Evolutionary conservation across 768 basidiomycete species (phyloP).

Genomic region (Hygrocybe punicea): DNA sequence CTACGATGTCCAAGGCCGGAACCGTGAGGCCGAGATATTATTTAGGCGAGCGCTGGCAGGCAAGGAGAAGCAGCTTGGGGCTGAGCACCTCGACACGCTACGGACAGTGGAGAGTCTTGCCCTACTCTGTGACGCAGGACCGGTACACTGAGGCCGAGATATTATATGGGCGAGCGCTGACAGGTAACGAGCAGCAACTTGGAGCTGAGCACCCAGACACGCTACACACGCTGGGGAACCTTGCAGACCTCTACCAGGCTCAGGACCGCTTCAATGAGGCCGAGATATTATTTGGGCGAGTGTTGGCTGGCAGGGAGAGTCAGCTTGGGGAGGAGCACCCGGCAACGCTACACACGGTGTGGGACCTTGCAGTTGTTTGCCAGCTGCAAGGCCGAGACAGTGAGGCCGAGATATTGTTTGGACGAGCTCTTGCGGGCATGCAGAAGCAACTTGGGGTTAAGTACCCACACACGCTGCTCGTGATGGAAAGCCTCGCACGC

Average conservation of each 20-base stretch:
- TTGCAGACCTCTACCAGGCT: neutral
- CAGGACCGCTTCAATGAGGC: neutral
- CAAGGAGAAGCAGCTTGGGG: neutral
- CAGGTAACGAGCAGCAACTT: neutral
- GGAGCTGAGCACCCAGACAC: neutral
- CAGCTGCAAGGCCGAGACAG: neutral
- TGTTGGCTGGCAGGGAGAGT: neutral
- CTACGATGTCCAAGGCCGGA: neutral
- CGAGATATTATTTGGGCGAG: neutral
- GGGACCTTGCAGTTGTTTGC: neutral
- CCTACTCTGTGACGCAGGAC: neutral
- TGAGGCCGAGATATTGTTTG: neutral
- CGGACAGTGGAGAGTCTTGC: neutral
- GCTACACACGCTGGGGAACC: neutral
- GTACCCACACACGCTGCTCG: neutral
- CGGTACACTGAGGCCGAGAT: neutral
- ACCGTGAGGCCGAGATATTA: neutral
- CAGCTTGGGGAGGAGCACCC: neutral
- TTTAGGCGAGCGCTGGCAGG: neutral
- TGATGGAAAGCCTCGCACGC: neutral
- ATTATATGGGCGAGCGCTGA: neutral
- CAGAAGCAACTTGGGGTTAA: neutral
- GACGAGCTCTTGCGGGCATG: neutral
- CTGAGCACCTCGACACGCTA: too few species aligned
- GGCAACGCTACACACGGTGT: neutral